Conservation (phyloP, 2,329 filamentous ascomycete genomes). For the Ascochyta koolunga region DNA sequence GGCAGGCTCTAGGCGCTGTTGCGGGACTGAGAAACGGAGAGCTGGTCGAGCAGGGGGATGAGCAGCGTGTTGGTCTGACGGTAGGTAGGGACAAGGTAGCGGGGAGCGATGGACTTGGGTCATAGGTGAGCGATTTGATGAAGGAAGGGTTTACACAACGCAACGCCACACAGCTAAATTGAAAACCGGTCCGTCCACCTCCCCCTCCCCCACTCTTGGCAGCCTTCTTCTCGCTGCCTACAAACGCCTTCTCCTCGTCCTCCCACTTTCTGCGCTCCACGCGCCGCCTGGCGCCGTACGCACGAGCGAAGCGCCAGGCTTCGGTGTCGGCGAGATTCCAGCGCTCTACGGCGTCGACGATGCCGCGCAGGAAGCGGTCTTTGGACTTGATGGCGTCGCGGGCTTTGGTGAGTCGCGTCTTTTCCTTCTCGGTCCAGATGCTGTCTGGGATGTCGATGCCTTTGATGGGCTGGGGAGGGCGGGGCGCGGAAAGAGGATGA, state of each 20-base stretch:
- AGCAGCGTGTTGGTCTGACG: too few relatives aligned
- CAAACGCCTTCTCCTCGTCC: conserved; percentile 69
- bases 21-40: too few relatives aligned
- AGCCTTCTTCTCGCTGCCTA: conserved; percentile 58
- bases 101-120: too few relatives aligned
- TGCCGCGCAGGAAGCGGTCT: conserved; percentile 33
- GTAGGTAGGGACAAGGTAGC: too few relatives aligned
- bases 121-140: too few relatives aligned
- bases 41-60: too few relatives aligned
- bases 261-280: conserved; percentile 73
- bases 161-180: too few relatives aligned
- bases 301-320: conserved; percentile 75
- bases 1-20: too few relatives aligned
- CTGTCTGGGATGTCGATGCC: conserved; percentile 58
- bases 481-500: conserved; percentile 52
- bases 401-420: conserved; percentile 61
- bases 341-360: conserved; percentile 53
- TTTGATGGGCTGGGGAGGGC: conserved; percentile 54
- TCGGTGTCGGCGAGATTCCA: conserved; percentile 74
- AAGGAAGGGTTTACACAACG: too few relatives aligned
- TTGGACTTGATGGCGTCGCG: conserved; percentile 49
- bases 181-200: conserved; percentile 13
- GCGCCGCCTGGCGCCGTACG: conserved; percentile 67
- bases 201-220: background rate
- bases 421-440: conserved; percentile 63